Conservation (phyloP, 179 eudicot genomes). For the Camellia oleifera region DNA sequence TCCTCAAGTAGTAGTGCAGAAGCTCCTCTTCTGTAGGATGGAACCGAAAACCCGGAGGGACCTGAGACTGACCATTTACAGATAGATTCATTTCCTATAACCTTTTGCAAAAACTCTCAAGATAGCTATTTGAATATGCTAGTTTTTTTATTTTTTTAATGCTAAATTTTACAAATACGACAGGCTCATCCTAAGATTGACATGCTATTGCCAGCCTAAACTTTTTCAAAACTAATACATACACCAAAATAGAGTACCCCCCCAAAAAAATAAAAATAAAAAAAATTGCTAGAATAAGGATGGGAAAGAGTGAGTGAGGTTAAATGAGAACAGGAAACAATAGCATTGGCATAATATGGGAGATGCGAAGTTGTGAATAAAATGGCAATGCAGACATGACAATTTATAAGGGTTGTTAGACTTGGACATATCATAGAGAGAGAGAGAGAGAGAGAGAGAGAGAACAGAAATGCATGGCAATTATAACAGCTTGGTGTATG, state of each 20-base stretch:
- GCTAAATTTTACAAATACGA: background rate
- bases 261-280: background rate
- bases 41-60: slow-evolving; percentile 59
- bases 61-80: slow-evolving; percentile 37
- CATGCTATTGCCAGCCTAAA: background rate
- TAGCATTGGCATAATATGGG: background rate
- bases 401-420: slow-evolving; percentile 16
- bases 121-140: too few species aligned
- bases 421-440: background rate
- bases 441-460: too few species aligned
- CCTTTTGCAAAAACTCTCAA: background rate
- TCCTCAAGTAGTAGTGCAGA: slow-evolving; percentile 46
- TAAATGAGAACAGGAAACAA: background rate
- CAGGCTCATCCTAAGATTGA: background rate
- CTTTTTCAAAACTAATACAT: background rate
- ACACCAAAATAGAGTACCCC: too few species aligned
- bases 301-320: background rate
- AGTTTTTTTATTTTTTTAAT: too few species aligned
- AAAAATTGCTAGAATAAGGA: background rate
- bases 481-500: background rate
- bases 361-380: background rate
- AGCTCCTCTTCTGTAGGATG: slow-evolving; percentile 63
- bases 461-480: slow-evolving; percentile 17
- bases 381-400: slow-evolving; percentile 14
- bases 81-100: slow-evolving; percentile 34